Evolutionary conservation across 2,329 filamentous ascomycete species (phyloP), one percentile per base, ranked within the genome.

Genomic region (Intubia oerlemansii): DNA sequence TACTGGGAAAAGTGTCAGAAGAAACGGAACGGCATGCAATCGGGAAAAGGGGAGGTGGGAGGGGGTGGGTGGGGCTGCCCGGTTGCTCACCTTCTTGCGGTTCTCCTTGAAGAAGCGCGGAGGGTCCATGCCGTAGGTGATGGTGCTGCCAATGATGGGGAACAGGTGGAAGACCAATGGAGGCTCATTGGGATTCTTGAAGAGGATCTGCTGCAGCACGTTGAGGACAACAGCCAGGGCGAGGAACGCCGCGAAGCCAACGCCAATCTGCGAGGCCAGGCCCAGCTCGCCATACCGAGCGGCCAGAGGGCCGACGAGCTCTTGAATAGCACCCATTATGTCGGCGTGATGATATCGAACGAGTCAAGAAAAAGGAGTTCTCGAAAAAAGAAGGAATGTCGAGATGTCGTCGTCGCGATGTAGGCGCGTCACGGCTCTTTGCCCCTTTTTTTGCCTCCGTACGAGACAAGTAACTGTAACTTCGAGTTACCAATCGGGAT

Each of bases 101-200:
- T 65, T 66, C 47, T 60, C 70, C 65, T 41, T 60, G 57, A 93
- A 92, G 63, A 93, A 95, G 29, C 59, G 61, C 44, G 80, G 84
- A 11, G 85, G 85, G 45, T 95, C 81, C 53, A 93, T 93, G 50
- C 85, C 85, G 54, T 95, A 98, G 25, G 69, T 78, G 42, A 95
- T 60, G 34, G 88, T 93, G 57, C 75, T 93, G 38, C 85, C 85
- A 43, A 98, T 62, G 40, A 91, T 53, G 34, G 78, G 79, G 44
- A 85, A 62, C 66, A 67, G 78, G 50, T 81, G 75, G 50, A 84
- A 85, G 36, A 85, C 76, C 33, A 84, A 41, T 1, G 78, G 78
- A 17, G 78, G 78, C 48, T 82, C 76, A 47, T 82, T 77, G 29
- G 75, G 66, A 42, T 82, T 85, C 54, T 68, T 78, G 56, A 81